Evolutionary conservation across 805 yeast genomes (phyloP), one percentile per base, ranked within the genome.

Genomic region (Priceomyces melissophilus): DNA sequence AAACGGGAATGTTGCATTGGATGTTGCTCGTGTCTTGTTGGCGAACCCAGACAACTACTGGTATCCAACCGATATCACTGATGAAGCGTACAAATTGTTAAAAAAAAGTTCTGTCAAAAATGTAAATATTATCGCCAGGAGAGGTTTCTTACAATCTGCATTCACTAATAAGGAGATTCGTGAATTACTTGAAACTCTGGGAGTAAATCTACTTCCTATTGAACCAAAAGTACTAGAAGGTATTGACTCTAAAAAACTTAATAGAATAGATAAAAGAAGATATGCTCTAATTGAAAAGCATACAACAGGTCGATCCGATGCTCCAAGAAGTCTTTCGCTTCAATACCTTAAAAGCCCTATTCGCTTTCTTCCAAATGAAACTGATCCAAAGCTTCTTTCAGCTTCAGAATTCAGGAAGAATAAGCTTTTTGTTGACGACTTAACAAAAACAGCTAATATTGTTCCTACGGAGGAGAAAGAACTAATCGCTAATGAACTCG

Each of bases 1-100:
- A 5, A 91, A 90, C 60, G 99, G 99, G 35, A 93, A 93, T 57
- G 99, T 93, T 12, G 96, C 98, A 0, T 65, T 93, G 45, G 99
- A 93, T 58, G 79, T 93, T 3, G 88, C 96, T 1, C 69, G 99
- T 40, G 71, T 93, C 1, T 65, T 93, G 27, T 60, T 90, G 41
- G 81, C 82, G 3, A 67, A 64, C 34, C 77, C 83, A 0, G 61
- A 69, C 1, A 66, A 65, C 1, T 74, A 78, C 40, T 81, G 96
- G 79, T 43, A 65, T 2, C 50, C 63, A 0, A 91, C 96, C 0
- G 99, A 93, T 61, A 83, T 93, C 13, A 68, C 86, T 0, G 57
- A 65, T 2, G 59, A 65, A 27, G 95, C 96, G 0, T 60, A 82
- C 8, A 65, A 69, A 3, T 59, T 61, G n/a, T 63, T 93, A 37